phyloP scores from a whole-genome alignment of 148 eudicot genomes.

The Persicaria tinctoria region DNA sequence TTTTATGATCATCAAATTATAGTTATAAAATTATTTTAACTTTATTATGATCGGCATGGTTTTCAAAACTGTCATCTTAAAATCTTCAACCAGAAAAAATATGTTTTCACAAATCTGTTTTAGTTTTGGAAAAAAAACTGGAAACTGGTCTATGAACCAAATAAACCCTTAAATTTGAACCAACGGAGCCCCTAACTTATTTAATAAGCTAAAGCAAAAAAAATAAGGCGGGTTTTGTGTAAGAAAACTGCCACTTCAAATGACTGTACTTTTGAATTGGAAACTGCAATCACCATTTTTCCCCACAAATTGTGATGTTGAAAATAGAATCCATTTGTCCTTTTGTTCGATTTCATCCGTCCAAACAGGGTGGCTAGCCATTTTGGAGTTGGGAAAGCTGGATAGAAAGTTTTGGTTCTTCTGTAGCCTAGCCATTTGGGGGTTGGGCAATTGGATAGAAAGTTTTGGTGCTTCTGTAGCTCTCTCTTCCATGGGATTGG shows the following conservation, averaged over 20 bases:
- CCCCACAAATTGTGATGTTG: neutral
- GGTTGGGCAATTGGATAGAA: neutral
- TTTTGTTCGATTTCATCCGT: neutral
- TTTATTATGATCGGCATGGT: too few species aligned
- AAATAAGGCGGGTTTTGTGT: neutral
- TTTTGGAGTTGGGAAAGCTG: neutral
- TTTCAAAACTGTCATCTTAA: too few species aligned
- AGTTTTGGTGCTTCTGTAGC: neutral
- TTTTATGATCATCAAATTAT: too few species aligned
- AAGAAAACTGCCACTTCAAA: neutral
- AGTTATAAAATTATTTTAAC: too few species aligned
- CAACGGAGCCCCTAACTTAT: too few species aligned
- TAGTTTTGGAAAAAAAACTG: too few species aligned
- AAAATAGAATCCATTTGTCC: neutral
- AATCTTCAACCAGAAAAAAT: too few species aligned
- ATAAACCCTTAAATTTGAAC: too few species aligned
- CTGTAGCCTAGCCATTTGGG: neutral
- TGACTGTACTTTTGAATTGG: neutral
- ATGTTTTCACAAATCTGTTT: too few species aligned
- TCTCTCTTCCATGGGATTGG: neutral
- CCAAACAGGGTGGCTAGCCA: neutral
- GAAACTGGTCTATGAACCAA: too few species aligned
- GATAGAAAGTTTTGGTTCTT: neutral
- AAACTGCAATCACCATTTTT: neutral
- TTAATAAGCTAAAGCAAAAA: too few species aligned